Base-by-base conservation (phyloP, 495 filamentous ascomycete species). In the Tuber aestivum region DNA sequence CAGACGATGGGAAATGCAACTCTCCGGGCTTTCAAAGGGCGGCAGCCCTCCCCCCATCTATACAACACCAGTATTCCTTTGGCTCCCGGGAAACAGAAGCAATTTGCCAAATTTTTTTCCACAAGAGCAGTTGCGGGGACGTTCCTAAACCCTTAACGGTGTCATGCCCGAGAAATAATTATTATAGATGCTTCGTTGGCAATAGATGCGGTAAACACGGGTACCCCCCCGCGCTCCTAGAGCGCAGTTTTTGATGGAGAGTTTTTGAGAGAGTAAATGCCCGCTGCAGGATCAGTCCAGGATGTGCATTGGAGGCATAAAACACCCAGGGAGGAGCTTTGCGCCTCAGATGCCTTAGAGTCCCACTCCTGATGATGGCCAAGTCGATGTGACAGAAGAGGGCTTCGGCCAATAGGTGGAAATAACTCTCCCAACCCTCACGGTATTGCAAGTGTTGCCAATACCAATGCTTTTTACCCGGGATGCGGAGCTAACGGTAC, bases 311-410 rank as follows among this genome's bases (percentile, higher is more conserved):
- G 73, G 82, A 80, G 1, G 85, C 85, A 78, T 87, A 88, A 73
- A 88, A 88, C 75, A 82, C 83, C 10, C 84, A 87, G 87, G 87
- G 23, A 83, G 87, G 75, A 87, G 87, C 70, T 88, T 88, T 77
- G 82, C 87, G 27, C 86, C 87, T 0, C 73, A 84, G 0, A 85
- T 85, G 2, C 71, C 87, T 35, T 61, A 80, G 10, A 81, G 78
- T 20, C 69, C 73, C 4, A 76, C 23, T 23, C n/a, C 45, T 0
- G 75, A 74, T 0, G 74, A 77, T 6, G 76, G 78, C 50, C 81
- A 79, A 16, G 87, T 83, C 78, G 86, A 87, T 77, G 84, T 83
- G 0, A 85, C 84, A 0, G 50, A 69, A 23, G 78, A 83, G 2
- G 84, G 84, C 41, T 88, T 86, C 75, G 76, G 84, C 20, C 10